Evolutionary conservation across 139 green algal genomes (phyloP).

Genomic region (Ettlia oleoabundans): DNA sequence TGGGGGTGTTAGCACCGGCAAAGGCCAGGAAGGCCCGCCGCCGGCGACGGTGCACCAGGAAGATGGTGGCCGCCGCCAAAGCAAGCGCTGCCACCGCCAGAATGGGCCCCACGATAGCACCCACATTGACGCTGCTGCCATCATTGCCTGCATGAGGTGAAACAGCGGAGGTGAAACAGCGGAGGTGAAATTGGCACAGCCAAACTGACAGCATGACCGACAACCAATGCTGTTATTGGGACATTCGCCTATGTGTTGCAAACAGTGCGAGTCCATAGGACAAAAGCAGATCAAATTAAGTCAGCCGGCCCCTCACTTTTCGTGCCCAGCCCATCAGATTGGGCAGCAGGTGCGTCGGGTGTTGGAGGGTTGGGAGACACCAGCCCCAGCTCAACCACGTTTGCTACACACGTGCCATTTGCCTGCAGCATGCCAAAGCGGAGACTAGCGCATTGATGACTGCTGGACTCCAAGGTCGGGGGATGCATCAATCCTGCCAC

Average conservation of each 20-base stretch:
- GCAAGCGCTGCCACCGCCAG: constrained; percentile 17
- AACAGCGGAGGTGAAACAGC: too few species aligned
- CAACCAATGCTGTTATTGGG: too few species aligned
- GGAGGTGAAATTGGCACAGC: too few species aligned
- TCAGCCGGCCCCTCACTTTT: too few species aligned
- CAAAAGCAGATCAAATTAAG: too few species aligned
- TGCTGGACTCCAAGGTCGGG: too few species aligned
- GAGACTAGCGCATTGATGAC: too few species aligned
- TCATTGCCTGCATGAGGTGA: background rate
- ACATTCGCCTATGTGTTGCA: too few species aligned
- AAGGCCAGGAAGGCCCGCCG: constrained; percentile 9
- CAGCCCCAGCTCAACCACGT: constrained; percentile 33
- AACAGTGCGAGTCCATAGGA: too few species aligned
- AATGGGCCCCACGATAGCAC: constrained; percentile 35
- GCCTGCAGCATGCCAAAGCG: background rate
- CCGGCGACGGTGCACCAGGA: constrained; percentile 7
- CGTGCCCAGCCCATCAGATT: too few species aligned
- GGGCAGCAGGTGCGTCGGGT: background rate
- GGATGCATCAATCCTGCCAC: too few species aligned
- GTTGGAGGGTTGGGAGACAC: background rate
- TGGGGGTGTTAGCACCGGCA: background rate
- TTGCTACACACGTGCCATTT: constrained; percentile 22
- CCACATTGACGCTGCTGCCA: constrained; percentile 12
- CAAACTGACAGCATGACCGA: too few species aligned
- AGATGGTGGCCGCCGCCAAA: constrained; percentile 20